Evolutionary conservation across 2,329 filamentous ascomycete species (phyloP), one percentile per base, ranked within the genome.

Genomic region (Fusarium torreyae): DNA sequence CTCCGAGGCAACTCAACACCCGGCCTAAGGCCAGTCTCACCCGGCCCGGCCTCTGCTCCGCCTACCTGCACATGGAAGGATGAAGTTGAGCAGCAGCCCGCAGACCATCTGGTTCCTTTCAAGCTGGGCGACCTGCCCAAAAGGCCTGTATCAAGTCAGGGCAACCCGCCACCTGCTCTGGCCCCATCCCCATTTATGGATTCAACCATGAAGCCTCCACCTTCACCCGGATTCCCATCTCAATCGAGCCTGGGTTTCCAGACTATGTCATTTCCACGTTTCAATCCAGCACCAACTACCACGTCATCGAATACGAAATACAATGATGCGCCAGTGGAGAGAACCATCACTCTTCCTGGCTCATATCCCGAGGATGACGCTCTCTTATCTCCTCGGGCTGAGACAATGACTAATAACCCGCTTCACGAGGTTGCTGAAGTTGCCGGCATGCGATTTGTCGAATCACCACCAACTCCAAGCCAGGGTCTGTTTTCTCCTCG

Each of bases 361-460:
- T 76, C 74, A 18, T 79, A 72, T 57, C 68, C 81, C 2, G 81
- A 83, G 15, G 83, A 86, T 14, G 85, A 89, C 13, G 86, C 88
- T 14, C 79, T 92, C 11, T 86, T 93, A 84, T 94, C 91, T 4
- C 92, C 92, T 0, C 87, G 92, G 43, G 89, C 85, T 2, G 90
- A 92, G 73, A 88, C 90, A 17, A 94, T 94, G 83, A 93, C 90
- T 3, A 88, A 86, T 65, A 91, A 92, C 64, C 88, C 89, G 3
- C 83, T 92, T 50, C 87, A 88, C 56, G 81, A 84, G 34, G 65
- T 68, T 36, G 75, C 83, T 8, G 81, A 80, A 28, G 71, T 84
- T 31, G 73, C 81, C 2, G 85, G 84, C 13, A 81, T 88, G 81
- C 83, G 82, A 38, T 87, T 88, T 64, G 79, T 85, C 13, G 85